A percentile compares a stretch with the other conserved stretches of the same genome.
These are phyloP conservation scores for Lodderomyces parapsilosis DNA, from an alignment of 1,139 yeast species.

Conservation along the genomic window DNA sequence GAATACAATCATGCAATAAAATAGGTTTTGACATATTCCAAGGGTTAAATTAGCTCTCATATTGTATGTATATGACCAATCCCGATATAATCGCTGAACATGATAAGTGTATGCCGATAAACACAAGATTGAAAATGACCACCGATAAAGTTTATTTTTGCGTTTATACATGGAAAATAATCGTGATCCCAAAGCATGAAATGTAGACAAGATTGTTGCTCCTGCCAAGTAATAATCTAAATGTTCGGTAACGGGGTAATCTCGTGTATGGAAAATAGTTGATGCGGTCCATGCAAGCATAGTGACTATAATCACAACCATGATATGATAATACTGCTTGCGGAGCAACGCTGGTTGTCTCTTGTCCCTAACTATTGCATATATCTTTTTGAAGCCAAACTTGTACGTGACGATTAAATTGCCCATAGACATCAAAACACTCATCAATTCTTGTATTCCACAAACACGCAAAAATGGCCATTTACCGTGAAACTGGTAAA, in stretches of 20 bases:
- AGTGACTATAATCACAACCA: conserved; percentile 51
- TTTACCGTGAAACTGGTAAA: conserved; percentile 91
- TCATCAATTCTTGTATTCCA: conserved; percentile 82
- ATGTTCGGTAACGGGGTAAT: conserved; percentile 73
- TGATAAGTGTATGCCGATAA: conserved; percentile 57
- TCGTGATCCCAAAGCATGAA: conserved; percentile 65
- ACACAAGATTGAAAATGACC: conserved; percentile 42
- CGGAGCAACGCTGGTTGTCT: conserved; percentile 19
- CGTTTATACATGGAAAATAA: conserved; percentile 53
- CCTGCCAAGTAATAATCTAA: conserved; percentile 94
- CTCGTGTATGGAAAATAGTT: conserved; percentile 84
- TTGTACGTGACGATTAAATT: conserved; percentile 73
- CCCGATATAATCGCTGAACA: conserved; percentile 60
- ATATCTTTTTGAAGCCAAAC: conserved; percentile 48
- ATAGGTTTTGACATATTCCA: conserved; percentile 73
- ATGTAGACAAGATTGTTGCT: conserved; percentile 75
- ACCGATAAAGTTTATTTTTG: conserved; percentile 24
- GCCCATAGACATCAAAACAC: conserved; percentile 77
- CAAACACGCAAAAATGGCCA: conserved; percentile 84
- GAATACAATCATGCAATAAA: conserved; percentile 32
- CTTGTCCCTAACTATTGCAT: conserved; percentile 15
- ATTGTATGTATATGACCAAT: conserved; percentile 92
- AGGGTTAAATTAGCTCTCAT: conserved; percentile 85
- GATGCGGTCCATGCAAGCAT: conserved; percentile 89
- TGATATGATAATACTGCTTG: conserved; percentile 38